Conservation (phyloP, 208 protist species). For the Leishmania gerbilli region DNA sequence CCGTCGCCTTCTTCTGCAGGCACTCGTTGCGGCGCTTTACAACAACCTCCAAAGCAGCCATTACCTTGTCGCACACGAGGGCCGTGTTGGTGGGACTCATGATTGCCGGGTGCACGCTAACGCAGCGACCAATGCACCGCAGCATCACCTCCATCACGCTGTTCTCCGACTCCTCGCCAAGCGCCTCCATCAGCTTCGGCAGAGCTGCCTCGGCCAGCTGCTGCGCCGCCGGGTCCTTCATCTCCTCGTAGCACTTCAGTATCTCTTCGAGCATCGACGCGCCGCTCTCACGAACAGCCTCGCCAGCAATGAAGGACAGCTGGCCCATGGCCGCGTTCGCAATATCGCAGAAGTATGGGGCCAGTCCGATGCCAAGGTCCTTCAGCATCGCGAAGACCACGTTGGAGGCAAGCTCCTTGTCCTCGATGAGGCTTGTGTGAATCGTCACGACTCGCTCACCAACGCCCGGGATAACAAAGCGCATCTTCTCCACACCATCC, state of each 20-base stretch:
- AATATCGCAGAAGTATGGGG: conserved; percentile 68
- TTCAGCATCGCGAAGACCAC: conserved; percentile 71
- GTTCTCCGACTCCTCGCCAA: conserved; percentile 66
- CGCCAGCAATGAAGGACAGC: conserved; percentile 62
- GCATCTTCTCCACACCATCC: conserved; percentile 51
- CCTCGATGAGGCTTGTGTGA: conserved; percentile 85
- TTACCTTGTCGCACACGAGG: conserved; percentile 71
- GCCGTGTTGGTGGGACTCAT: conserved; percentile 55
- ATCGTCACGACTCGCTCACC: conserved; percentile 77
- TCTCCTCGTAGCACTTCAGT: conserved; percentile 52
- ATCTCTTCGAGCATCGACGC: conserved; percentile 77
- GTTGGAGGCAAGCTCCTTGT: conserved; percentile 85
- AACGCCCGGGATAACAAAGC: conserved; percentile 71
- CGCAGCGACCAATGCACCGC: conserved; percentile 60
- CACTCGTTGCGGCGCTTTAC: conserved; percentile 56
- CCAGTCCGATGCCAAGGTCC: conserved; percentile 56
- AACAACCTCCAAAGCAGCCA: conserved; percentile 53
- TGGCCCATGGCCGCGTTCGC: conserved; percentile 62
- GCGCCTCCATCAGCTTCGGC: conserved; percentile 53
- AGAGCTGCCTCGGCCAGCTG: conserved; percentile 55
- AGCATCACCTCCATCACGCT: conserved; percentile 68
- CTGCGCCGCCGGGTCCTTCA: conserved; percentile 36
- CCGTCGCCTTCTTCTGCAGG: conserved; percentile 48
- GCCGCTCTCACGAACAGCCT: conserved; percentile 67
- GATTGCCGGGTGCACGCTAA: conserved; percentile 55